These are phyloP conservation scores for Pythium pyrilobum DNA, from an alignment of 352 stramenopile genomes.

Conservation along the genomic window DNA sequence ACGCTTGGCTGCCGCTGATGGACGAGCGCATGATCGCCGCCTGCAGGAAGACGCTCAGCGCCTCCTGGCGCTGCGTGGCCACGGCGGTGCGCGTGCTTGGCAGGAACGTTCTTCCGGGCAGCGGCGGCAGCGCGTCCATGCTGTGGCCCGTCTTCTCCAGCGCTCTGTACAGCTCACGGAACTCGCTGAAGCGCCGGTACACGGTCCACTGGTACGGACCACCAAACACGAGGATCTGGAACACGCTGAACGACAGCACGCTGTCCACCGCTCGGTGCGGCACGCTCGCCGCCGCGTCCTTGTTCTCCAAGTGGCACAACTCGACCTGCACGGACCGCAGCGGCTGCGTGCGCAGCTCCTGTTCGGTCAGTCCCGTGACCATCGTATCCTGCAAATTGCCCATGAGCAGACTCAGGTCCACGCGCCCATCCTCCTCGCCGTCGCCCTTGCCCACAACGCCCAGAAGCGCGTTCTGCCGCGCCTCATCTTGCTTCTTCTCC, in stretches of 20 bases:
- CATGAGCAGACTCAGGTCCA: slow-evolving; percentile 72
- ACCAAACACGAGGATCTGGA: slow-evolving; percentile 78
- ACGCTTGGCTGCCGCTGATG: slow-evolving; percentile 57
- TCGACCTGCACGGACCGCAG: slow-evolving; percentile 77
- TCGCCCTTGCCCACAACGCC: slow-evolving; percentile 11
- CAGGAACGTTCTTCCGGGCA: slow-evolving; percentile 69
- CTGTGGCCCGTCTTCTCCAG: slow-evolving; percentile 43
- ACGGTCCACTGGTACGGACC: slow-evolving; percentile 83
- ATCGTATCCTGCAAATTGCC: slow-evolving; percentile 79
- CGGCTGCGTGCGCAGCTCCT: slow-evolving; percentile 69
- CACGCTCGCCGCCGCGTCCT: slow-evolving; percentile 79
- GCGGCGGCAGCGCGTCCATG: slow-evolving; percentile 49
- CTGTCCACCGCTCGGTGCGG: slow-evolving; percentile 61
- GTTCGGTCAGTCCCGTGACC: slow-evolving; percentile 58
- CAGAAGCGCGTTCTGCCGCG: slow-evolving; percentile 27
- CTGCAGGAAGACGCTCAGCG: slow-evolving; percentile 73
- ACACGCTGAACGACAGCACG: slow-evolving; percentile 78
- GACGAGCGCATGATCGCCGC: slow-evolving; percentile 79
- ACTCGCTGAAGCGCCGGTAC: slow-evolving; percentile 83
- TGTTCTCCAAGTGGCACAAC: slow-evolving; percentile 84
- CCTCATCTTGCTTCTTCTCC: slow-evolving; percentile 76
- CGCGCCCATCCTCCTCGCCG: slow-evolving; percentile 57
- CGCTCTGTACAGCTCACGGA: slow-evolving; percentile 46
- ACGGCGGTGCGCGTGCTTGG: slow-evolving; percentile 62
- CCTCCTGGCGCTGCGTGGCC: slow-evolving; percentile 70